Conservation (phyloP, 2,329 filamentous ascomycete species). For the Sclerotinia trifoliorum region DNA sequence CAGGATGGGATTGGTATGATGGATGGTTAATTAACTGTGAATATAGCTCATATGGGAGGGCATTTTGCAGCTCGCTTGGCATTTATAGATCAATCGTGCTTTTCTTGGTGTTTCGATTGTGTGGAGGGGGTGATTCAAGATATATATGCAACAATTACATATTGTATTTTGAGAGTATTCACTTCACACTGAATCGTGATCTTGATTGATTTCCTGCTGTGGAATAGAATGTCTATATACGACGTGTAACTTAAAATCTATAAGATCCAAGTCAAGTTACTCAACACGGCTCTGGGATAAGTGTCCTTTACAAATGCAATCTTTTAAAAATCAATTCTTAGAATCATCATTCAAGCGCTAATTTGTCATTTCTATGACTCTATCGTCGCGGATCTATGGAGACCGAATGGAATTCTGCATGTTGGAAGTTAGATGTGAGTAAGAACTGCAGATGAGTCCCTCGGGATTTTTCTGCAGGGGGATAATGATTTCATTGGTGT, state of each 20-base stretch:
- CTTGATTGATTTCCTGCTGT: not conserved
- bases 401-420: too few relatives aligned
- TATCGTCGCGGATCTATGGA: too few relatives aligned
- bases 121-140: not conserved
- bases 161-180: not conserved
- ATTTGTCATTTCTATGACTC: too few relatives aligned
- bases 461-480: too few relatives aligned
- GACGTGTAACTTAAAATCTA: not conserved
- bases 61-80: not conserved
- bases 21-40: not conserved
- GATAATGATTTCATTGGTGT: too few relatives aligned
- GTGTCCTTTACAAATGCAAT: not conserved
- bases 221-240: not conserved
- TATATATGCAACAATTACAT: not conserved
- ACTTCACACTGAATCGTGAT: not conserved
- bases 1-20: slow-evolving; percentile 3
- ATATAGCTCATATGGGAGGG: not conserved
- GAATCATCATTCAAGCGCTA: too few relatives aligned
- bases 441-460: too few relatives aligned
- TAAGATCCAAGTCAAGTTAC: not conserved
- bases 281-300: not conserved
- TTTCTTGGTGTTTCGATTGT: not conserved
- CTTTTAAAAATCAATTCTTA: too few relatives aligned
- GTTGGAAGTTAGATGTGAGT: too few relatives aligned
- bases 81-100: not conserved